A percentile compares a stretch with the other conserved stretches of the same genome.
These are phyloP conservation scores for Seiridium unicorne DNA, from an alignment of 2,329 filamentous ascomycete species.

Conservation along the genomic window DNA sequence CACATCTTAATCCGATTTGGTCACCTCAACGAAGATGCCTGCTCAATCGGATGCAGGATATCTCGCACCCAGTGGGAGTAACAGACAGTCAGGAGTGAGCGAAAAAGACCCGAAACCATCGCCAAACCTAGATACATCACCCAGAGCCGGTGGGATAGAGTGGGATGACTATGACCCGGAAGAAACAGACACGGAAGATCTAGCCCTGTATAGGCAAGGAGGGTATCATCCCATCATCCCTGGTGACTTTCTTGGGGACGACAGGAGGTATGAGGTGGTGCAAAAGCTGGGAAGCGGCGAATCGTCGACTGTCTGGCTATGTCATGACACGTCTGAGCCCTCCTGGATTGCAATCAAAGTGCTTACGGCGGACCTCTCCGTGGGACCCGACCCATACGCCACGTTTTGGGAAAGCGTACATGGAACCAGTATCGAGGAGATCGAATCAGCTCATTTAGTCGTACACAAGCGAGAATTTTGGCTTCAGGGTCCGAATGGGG, in stretches of 20 bases:
- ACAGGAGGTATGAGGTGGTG: neutral
- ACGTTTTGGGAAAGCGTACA: neutral
- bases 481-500: neutral
- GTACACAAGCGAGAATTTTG: neutral
- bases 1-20: too few relatives aligned
- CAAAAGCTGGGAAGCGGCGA: neutral
- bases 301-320: neutral
- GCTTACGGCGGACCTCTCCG: neutral
- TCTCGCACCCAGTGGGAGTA: too few relatives aligned
- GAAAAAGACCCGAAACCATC: too few relatives aligned
- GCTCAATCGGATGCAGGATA: too few relatives aligned
- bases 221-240: constrained; percentile 2
- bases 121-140: too few relatives aligned
- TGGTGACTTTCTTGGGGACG: neutral
- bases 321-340: neutral
- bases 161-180: too few relatives aligned
- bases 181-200: too few relatives aligned
- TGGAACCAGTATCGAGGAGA: neutral
- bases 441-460: neutral
- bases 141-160: too few relatives aligned
- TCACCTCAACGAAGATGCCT: too few relatives aligned
- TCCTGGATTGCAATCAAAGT: neutral
- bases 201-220: constrained; percentile 16
- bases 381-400: neutral
- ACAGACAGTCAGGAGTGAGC: too few relatives aligned